Conservation (phyloP, 129 eudicot species). For the Escallonia rubra region DNA sequence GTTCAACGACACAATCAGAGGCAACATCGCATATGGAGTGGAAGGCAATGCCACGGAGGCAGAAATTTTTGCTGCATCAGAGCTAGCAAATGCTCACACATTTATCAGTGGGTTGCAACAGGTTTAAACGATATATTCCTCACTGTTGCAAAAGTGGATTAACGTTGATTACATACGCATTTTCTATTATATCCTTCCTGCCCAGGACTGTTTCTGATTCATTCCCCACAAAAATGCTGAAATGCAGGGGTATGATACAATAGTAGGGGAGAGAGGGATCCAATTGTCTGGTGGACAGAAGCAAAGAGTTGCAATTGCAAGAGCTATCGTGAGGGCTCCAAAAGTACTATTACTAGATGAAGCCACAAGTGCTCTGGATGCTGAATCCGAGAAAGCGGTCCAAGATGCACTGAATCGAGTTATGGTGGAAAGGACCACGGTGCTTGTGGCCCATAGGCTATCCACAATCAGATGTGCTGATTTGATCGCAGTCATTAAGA, state of each 20-base stretch:
- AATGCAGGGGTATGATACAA: constrained; percentile 35
- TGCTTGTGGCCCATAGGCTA: constrained; percentile 31
- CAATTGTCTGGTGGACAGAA: constrained; percentile 41
- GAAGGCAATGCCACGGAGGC: constrained; percentile 27
- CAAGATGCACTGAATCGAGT: constrained; percentile 32
- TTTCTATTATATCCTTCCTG: too few species aligned
- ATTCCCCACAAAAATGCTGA: not conserved
- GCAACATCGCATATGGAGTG: constrained; percentile 28
- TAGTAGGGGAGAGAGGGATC: constrained; percentile 36
- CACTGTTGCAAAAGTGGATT: too few species aligned
- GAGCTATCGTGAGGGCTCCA: constrained; percentile 32
- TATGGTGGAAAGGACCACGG: constrained; percentile 25
- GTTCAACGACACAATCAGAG: constrained; percentile 28
- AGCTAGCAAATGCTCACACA: constrained; percentile 33
- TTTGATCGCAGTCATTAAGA: constrained; percentile 24
- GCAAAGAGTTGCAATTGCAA: constrained; percentile 39
- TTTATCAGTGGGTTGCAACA: constrained; percentile 30
- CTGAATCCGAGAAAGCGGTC: constrained; percentile 34
- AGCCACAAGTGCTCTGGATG: constrained; percentile 40
- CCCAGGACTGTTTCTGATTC: too few species aligned
- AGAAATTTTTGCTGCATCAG: constrained; percentile 31
- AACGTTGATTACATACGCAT: too few species aligned
- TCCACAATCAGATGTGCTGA: constrained; percentile 32
- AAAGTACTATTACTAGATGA: constrained; percentile 34
- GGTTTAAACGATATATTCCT: constrained; percentile 4